phyloP scores from a whole-genome alignment of 371 early-diverging fungal genomes.

The Neoconidiobolus thromboides region DNA sequence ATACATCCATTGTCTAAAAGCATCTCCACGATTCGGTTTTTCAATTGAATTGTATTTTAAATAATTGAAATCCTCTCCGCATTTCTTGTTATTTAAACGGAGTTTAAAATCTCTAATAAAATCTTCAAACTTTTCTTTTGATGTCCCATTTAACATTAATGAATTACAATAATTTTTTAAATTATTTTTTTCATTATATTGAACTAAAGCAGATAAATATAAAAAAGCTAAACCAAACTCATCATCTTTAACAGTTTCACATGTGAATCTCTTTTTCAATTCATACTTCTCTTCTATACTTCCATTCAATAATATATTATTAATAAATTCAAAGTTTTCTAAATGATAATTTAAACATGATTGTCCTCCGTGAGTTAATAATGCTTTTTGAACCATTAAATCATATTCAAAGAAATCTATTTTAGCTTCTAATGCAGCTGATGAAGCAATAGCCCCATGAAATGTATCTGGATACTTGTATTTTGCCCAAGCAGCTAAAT shows the following conservation, averaged over 20 bases:
- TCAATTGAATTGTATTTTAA: neutral
- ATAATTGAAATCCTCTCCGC: neutral
- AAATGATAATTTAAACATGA: neutral
- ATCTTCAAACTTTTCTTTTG: neutral
- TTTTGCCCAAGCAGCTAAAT: conserved; percentile 49
- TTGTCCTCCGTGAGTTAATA: neutral
- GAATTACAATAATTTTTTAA: neutral
- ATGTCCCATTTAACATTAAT: neutral
- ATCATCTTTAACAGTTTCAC: neutral
- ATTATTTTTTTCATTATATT: neutral
- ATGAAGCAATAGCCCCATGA: conserved; percentile 47
- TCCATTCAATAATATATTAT: neutral
- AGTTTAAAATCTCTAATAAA: neutral
- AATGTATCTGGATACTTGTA: conserved; percentile 38
- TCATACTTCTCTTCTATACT: neutral
- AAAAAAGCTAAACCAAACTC: neutral
- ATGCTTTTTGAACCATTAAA: neutral
- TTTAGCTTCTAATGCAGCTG: conserved; percentile 36
- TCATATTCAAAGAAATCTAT: conserved; percentile 41
- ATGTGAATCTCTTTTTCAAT: neutral
- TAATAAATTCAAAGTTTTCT: neutral
- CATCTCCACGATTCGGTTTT: neutral
- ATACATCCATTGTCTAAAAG: conserved; percentile 4
- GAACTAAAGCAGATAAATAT: neutral
- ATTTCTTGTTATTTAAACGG: neutral